phyloP scores from a whole-genome alignment of 495 filamentous ascomycete genomes.

The Hypoxylon intermedium region DNA sequence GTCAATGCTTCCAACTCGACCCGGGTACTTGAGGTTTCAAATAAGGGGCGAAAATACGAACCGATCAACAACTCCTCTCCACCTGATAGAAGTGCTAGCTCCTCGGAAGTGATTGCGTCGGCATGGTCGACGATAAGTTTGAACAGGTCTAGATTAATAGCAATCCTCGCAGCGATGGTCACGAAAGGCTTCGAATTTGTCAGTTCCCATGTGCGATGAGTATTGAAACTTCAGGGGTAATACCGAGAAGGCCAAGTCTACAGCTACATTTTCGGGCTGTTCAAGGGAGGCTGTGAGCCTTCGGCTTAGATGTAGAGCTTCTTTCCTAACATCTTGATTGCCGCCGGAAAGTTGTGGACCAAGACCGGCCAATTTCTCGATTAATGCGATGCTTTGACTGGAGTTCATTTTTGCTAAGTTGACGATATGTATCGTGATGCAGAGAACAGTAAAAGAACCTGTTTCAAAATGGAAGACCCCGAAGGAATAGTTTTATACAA shows the following conservation, averaged over 20 bases:
- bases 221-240: not conserved
- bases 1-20: slow-evolving; percentile 1
- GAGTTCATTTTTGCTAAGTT: too few species aligned
- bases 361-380: too few species aligned
- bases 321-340: slow-evolving; percentile 15
- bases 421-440: too few species aligned
- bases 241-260: slow-evolving; percentile 30
- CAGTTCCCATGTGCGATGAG: not conserved
- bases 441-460: too few species aligned
- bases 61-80: slow-evolving; percentile 35
- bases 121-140: slow-evolving; percentile 12
- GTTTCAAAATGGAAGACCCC: too few species aligned
- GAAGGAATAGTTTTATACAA: too few species aligned
- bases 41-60: not conserved
- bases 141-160: slow-evolving; percentile 30
- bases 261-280: slow-evolving; percentile 27
- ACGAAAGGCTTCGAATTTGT: slow-evolving; percentile 19
- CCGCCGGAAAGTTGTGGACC: too few species aligned
- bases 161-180: slow-evolving; percentile 19
- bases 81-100: slow-evolving; percentile 27
- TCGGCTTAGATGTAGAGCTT: slow-evolving; percentile 26
- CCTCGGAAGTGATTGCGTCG: slow-evolving; percentile 7
- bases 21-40: not conserved
- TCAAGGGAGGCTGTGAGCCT: slow-evolving; percentile 26
- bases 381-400: too few species aligned